Conservation (phyloP, 2,329 filamentous ascomycete genomes). For the Magnaporthiopsis rhizophila region DNA sequence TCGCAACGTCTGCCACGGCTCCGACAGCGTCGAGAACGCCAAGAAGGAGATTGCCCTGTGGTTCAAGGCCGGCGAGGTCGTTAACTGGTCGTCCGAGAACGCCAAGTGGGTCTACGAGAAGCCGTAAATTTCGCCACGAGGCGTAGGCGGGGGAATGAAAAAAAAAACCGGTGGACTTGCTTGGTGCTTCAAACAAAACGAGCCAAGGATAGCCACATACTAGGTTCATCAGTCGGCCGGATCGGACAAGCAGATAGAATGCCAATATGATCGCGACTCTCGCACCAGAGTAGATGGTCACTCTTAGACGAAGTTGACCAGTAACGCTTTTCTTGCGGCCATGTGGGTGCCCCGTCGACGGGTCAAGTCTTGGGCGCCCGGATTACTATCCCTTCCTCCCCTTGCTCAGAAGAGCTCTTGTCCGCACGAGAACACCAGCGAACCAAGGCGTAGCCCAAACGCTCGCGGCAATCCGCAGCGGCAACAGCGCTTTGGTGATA, state of each 20-base stretch:
- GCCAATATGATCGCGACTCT: background rate
- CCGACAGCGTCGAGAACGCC: conserved; percentile 96
- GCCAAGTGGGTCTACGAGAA: conserved; percentile 98
- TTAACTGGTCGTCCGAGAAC: conserved; percentile 76
- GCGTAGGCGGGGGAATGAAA: background rate
- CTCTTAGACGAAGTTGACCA: too few species aligned
- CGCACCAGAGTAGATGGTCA: too few species aligned
- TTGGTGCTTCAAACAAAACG: conserved; percentile 4
- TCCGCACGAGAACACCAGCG: conserved; percentile 54
- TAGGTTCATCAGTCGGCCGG: background rate
- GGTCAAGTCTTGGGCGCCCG: background rate
- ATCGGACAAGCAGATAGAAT: background rate
- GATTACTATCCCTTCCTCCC: background rate
- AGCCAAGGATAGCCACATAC: background rate
- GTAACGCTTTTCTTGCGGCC: too few species aligned
- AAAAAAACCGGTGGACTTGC: background rate
- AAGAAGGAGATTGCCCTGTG: conserved; percentile 99
- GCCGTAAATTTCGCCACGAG: conserved; percentile 31
- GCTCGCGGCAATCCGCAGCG: conserved; percentile 67
- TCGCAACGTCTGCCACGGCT: conserved; percentile 99
- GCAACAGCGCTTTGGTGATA: conserved; percentile 77
- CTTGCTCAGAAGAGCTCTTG: background rate
- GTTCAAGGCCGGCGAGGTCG: conserved; percentile 85
- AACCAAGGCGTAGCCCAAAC: conserved; percentile 92
- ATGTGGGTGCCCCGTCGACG: too few species aligned